These are phyloP conservation scores for Alnus rubra DNA, from an alignment of 306 rosid species.

Conservation along the genomic window DNA sequence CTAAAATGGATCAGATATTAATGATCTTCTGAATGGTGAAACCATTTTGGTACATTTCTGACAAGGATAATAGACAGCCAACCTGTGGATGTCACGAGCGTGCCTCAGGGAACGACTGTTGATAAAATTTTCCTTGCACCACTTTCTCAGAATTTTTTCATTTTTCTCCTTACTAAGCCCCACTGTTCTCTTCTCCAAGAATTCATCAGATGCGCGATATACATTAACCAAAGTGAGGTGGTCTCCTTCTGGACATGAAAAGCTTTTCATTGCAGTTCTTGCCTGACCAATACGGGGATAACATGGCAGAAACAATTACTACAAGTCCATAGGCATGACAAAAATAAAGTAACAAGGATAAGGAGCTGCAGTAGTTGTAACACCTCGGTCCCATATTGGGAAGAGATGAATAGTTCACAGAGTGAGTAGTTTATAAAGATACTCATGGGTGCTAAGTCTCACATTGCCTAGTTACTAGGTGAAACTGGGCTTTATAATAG, in stretches of 20 bases:
- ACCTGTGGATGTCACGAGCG: constrained; percentile 91
- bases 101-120: constrained; percentile 85
- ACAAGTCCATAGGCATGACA: background rate
- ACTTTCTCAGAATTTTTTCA: constrained; percentile 72
- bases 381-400: too few species aligned
- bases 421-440: too few species aligned
- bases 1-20: constrained; percentile 4
- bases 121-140: constrained; percentile 93
- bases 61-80: constrained; percentile 20
- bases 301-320: constrained; percentile 1
- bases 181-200: constrained; percentile 59
- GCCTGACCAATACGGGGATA: constrained; percentile 50
- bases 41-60: background rate
- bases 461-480: too few species aligned
- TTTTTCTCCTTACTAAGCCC: constrained; percentile 52
- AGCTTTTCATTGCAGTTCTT: constrained; percentile 68
- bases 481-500: too few species aligned
- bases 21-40: background rate
- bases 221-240: constrained; percentile 83
- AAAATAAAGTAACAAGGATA: background rate
- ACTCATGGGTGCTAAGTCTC: too few species aligned
- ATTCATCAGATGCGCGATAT: constrained; percentile 66
- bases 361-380: background rate
- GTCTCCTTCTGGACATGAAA: constrained; percentile 88
- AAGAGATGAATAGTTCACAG: too few species aligned